Base-by-base conservation (phyloP, 192 early-diverging fungal genomes). In the Backusella liffmaniae region DNA sequence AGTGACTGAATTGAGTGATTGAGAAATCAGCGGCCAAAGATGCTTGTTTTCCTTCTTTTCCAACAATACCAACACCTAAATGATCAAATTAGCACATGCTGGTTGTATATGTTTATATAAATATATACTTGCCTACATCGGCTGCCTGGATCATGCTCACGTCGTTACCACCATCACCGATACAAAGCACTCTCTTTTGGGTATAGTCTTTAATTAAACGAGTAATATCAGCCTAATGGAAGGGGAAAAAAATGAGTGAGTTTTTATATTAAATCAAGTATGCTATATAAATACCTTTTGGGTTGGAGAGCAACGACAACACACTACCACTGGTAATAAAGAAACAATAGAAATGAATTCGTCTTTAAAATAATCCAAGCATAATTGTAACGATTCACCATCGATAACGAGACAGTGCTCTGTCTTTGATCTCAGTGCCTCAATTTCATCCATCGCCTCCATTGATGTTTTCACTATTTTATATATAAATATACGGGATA, bases 121-220 rank as follows among this genome's bases (percentile, higher is more conserved):
- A 29, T 29, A 29, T 5, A 36, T 59, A 36, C 78, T 77, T 80
- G 76, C 81, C 87, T 21, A 99, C 95, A 80, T 99, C 91, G 0
- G 97, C 97, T 0, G 94, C 92, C 78, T 96, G 95, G 74, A 99
- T 99, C 97, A 99, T 99, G 37, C 91, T 92, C 44, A 99, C 96
- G 79, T 99, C 97, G 76, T 99, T 99, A 66, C 96, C 97, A 66
- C 97, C 97, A 81, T 99, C 97, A 65, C 97, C 97, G 66, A 99
- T 96, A 62, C 94, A 94, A 74, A 93, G 90, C 30, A 94, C 92
- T 1, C 95, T 88, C 73, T 93, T 92, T 44, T 88, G 82, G 1
- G 93, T 93, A 53, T 86, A 86, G 4, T 85, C 76, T 76, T 94
- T 93, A 74, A 99, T 94, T 76, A 97, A 73, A 13, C 87, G 80